Percentiles rank a stretch among this genome's conserved stretches.
These are phyloP conservation scores for Camellia lanceoleosa DNA, from an alignment of 148 eudicot genomes.

Conservation along the genomic window DNA sequence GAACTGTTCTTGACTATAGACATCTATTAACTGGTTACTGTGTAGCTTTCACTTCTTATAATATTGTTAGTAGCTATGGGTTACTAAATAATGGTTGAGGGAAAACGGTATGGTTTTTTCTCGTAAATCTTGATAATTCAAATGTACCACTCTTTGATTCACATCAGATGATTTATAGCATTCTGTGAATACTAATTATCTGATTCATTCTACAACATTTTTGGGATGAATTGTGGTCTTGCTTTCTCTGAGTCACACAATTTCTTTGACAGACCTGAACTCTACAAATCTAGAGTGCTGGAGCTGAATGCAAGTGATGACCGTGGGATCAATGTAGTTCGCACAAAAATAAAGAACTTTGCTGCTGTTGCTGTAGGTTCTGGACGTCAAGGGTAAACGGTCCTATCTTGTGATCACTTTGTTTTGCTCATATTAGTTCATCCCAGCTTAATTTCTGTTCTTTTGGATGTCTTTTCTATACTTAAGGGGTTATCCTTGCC, in stretches of 20 bases:
- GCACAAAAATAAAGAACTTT: constrained; percentile 87
- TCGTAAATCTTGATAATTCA: too few relatives aligned
- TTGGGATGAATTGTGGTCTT: constrained; percentile 8
- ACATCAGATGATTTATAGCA: not conserved
- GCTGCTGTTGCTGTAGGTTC: constrained; percentile 94
- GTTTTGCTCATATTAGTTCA: constrained; percentile 2
- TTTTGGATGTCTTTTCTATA: not conserved
- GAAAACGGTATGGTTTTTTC: too few relatives aligned
- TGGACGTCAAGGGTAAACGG: constrained; percentile 57
- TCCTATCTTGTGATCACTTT: constrained; percentile 13
- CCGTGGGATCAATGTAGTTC: constrained; percentile 96
- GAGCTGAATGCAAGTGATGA: constrained; percentile 99
- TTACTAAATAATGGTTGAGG: too few relatives aligned
- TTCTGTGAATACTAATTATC: not conserved
- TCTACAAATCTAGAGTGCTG: constrained; percentile 87
- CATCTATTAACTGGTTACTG: too few relatives aligned
- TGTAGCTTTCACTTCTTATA: too few relatives aligned
- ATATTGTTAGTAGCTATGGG: too few relatives aligned
- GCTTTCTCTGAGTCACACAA: constrained; percentile 6
- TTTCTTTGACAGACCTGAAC: constrained; percentile 67
- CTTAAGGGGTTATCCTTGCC: constrained; percentile 83
- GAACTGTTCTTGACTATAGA: not conserved
- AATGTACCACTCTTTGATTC: too few relatives aligned
- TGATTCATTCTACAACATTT: not conserved
- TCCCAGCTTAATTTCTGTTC: constrained; percentile 3